Evolutionary conservation across 75 land plant genomes (phyloP), one percentile per base, ranked within the genome.

Genomic region (Larix kaempferi): DNA sequence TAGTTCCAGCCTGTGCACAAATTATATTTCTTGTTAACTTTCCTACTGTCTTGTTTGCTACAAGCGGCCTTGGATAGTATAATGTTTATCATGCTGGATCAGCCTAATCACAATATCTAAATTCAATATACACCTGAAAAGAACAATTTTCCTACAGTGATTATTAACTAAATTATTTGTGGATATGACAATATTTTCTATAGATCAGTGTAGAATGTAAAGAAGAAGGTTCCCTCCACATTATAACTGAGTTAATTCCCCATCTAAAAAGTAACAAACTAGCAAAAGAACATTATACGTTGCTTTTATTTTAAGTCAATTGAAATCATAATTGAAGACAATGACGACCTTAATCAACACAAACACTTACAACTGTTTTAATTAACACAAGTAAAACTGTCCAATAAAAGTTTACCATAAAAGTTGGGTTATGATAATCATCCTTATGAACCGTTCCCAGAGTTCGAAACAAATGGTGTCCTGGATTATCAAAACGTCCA

Each of bases 401-500:
- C 22, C 57, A 17, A 41, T 6, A 71, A 17, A 77, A 79, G 11
- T 80, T 83, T 81, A 90, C 89, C 66, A 78, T 54, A 78, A 91
- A 89, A 44, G 84, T 91, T 37, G 89, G 91, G 39, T 91, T 86
- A 73, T 86, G 91, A 78, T 73, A 86, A 61, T 91, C 92, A 74
- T 91, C 84, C 56, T 83, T 80, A 64, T 86, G 86, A 3, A 75
- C 7, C 17, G 89, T 91, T n/a, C 82, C 49, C 58, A 91, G 72
- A 26, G 78, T 82, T 57, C 78, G 78, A 74, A 91, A 91, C 56
- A 91, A 44, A 62, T 80, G 71, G 79, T 91, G 91, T 35, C 66
- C 73, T 22, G 91, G 92, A 23, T 91, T 91, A 74, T 91, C 91
- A 72, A 81, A 91, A 26, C 91, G 86, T 22, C 92, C 92, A 76